Base-by-base conservation (phyloP, 1,284 basidiomycete genomes). In the Moesziomyces sp. region DNA sequence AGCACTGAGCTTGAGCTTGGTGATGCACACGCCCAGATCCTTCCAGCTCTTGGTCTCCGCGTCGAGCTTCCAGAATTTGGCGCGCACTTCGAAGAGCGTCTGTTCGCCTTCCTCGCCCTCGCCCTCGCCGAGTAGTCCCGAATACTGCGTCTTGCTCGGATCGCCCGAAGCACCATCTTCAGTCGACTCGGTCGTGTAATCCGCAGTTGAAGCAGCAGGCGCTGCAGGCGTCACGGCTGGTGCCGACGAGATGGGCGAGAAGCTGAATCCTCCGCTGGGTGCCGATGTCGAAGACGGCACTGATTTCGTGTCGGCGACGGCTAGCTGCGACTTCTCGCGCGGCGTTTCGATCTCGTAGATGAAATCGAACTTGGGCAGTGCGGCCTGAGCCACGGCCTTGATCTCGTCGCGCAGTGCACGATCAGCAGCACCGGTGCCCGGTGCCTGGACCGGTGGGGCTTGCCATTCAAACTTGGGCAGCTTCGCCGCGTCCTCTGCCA, bases 31-130 rank as follows among this genome's bases (percentile, higher is more conserved):
- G 19, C 80, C 80, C 13, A 82, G 63, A 46, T 82, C 80, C 48
- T 75, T 73, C 79, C 79, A 82, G 3, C 49, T 30, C 43, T 74
- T 69, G 21, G 69, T 60, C 5, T 44, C 58, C 4, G 47, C 40
- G 51, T 76, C 76, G 13, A 82, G 58, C 21, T 71, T 66, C 80
- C 80, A 82, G 51, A 82, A 61, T 52, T 82, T 82, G 51, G 70
- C 68, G 2, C 80, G 76, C 3, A 65, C 74, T 35, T 78, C 73
- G 44, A 70, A 56, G 7, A 70, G 46, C 11, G 74, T 76, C 5
- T 46, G 49, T 52, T 82, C 80, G 23, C 61, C 69, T 40, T 82
- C 79, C 52, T 82, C 80, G 18, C 80, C 80, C 46, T 82, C 72
- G 45, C 80, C 80, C 23, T 72, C 63, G 38, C 77, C 75, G 9